Evolutionary conservation across 148 eudicot genomes (phyloP).

Genomic region (Agrostemma githago): DNA sequence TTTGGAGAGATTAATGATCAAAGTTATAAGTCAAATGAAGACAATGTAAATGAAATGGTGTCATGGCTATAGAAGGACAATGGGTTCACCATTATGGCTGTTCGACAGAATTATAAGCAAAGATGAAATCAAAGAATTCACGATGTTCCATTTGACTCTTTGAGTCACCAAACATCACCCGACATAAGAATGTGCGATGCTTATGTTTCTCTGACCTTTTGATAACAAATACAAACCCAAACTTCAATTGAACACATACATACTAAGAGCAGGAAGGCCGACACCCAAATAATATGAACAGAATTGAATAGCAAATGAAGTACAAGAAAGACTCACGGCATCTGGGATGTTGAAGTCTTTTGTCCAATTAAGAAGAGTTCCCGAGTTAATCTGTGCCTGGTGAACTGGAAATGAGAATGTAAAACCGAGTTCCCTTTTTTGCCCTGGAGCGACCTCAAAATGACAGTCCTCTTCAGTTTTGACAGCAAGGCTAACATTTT

Average conservation of each 20-base stretch:
- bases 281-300: slow-evolving; percentile 14
- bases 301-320: slow-evolving; percentile 4
- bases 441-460: slow-evolving; percentile 24
- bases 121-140: neutral
- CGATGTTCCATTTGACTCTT: neutral
- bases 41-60: no score
- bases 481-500: slow-evolving; percentile 26
- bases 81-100: neutral
- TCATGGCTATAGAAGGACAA: no score
- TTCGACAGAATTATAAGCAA: neutral
- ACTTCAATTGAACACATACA: neutral
- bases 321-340: slow-evolving; percentile 26
- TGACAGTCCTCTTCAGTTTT: slow-evolving; percentile 15
- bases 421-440: slow-evolving; percentile 41
- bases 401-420: slow-evolving; percentile 48
- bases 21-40: no score
- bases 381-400: slow-evolving; percentile 33
- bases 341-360: slow-evolving; percentile 35
- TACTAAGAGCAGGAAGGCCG: neutral
- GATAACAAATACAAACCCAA: neutral
- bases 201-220: neutral
- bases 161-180: neutral
- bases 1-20: no score
- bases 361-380: slow-evolving; percentile 43
- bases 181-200: neutral